Base-by-base conservation (phyloP, 768 basidiomycete genomes). In the Leccinum uliginosum region DNA sequence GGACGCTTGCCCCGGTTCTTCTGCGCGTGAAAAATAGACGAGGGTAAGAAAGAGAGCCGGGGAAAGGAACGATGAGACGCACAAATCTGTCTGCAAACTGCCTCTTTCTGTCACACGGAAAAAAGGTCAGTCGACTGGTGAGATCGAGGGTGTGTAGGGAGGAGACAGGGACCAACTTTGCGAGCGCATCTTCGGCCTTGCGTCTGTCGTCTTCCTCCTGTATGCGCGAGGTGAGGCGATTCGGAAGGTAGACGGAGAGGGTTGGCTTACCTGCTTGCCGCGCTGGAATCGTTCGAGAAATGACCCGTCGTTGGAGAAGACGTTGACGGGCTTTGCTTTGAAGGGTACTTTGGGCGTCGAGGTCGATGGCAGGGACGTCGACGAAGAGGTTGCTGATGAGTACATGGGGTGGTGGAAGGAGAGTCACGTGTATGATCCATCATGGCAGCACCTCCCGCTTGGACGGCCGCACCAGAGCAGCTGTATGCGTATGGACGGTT, bases 271-370 rank as follows among this genome's bases (percentile, higher is more conserved):
- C 80, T 76, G 78, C 71, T 78, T 81, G 48, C 74, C 72, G 29
- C 80, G 79, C 69, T 84, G 82, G 64, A 87, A 79, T 10, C 84
- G 78, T 61, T 86, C 80, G 54, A 86, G 71, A 67, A 87, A 87
- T 9, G 84, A 85, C 8, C 86, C 86, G 62, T 87, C 86, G 66
- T 86, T 81, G 54, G 84, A 77, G 66, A 88, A 88, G 21, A 87
- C 78, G 65, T 86, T 87, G 49, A 75, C 73, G 12, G 78, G 73
- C 61, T 81, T 84, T 38, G 73, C 45, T 64, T 74, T 77, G 17
- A 67, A 54, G n/a, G 55, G 49, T 6, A 50, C 26, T 34, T 64
- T 70, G 3, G 62, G 30, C 7, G 19, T 14, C 7, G 21, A 19
- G 3, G 38, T 19, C n/a, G 38, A 17, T 19, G 38, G n/a, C 5